Evolutionary conservation across 2,329 filamentous ascomycete species (phyloP), one percentile per base, ranked within the genome.

Genomic region (Emericellopsis atlantica): DNA sequence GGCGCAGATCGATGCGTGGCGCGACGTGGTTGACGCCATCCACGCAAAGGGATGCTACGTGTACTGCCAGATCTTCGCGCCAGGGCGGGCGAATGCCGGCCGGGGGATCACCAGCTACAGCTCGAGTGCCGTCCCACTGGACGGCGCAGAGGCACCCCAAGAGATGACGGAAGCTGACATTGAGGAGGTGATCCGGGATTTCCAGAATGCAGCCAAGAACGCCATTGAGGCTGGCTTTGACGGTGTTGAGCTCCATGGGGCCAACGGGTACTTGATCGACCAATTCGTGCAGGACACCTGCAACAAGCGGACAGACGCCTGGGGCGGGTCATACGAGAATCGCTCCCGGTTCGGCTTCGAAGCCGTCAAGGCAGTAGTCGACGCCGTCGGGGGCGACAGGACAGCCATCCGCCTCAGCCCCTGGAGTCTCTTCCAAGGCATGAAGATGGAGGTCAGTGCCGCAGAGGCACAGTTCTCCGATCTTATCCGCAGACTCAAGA

Each of bases 1-100:
- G 1, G 65, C 60, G 18, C 76, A 81, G 47, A 63, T 74, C 36
- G 63, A 64, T 1, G 71, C 64, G 0, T 84, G 79, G 79, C 71
- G 66, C 12, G 60, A 65, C 42, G 60, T 83, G 23, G 75, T 72
- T 2, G 67, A 74, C 37, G 72, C 69, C 2, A 76, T 84, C 2
- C 80, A 84, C 56, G 64, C 64, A 23, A 73, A 76, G 47, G 74
- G 74, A 34, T 67, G 65, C 32, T 72, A 65, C 50, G 75, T 81
- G 45, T 81, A 70, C 55, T 54, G 68, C n/a, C 80, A 84, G 55
- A 62, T 84, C 0, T 82, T 62, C 61, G 54, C 57, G 11, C 56
- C 63, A 0, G 64, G 64, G 0, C 61, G 64, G 0, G 53, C 53
- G 18, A 62, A 61, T 4, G 46, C 70, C 50, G 18, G 18, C 18